Evolutionary conservation across 2,329 filamentous ascomycete genomes (phyloP), one percentile per base, ranked within the genome.

Genomic region (Pseudocercospora vitis): DNA sequence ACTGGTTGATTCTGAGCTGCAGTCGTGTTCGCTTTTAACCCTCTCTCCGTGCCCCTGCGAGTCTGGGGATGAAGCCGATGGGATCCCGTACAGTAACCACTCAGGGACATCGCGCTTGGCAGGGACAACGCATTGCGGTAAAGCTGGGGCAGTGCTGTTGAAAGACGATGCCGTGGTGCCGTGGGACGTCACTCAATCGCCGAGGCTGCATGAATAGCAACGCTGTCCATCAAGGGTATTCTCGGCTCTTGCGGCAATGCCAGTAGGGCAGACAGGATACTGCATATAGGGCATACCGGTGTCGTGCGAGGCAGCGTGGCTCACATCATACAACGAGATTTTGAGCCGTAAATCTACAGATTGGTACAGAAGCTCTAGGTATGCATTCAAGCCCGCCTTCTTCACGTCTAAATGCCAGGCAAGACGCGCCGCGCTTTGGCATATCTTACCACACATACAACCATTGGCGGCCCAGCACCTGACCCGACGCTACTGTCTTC

Each of bases 321-420:
- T 23, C 24, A 7, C n/a, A n/a, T n/a, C n/a, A 42, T 21, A 24
- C 21, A 28, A 8, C 24, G 42, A 31, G 24, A 14, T 45, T 35
- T 55, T 31, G 21, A 55, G 51, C 24, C 52, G 42, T 45, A 28
- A 61, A 61, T 61, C 52, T 61, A 61, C 59, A 61, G 35, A 49
- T 51, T 50, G 53, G 32, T 53, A 57, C 52, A 56, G 55, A 55
- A 58, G 57, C 55, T 62, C 59, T 6, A 7, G 11, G 6, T 55
- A 56, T 56, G 53, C 59, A 56, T 55, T 42, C 53, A 54, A 55
- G 40, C 49, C 56, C 49, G 48, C 49, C 42, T 51, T n/a, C n/a
- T n/a, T 28, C 46, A 8, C 28, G 16, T 21, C 31, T 35, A 31
- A 26, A 45, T 42, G 40, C 26, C 39, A 35, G 39, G 42, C 42